phyloP scores from a whole-genome alignment of 2,329 filamentous ascomycete species.

The Fusarium sp. region DNA sequence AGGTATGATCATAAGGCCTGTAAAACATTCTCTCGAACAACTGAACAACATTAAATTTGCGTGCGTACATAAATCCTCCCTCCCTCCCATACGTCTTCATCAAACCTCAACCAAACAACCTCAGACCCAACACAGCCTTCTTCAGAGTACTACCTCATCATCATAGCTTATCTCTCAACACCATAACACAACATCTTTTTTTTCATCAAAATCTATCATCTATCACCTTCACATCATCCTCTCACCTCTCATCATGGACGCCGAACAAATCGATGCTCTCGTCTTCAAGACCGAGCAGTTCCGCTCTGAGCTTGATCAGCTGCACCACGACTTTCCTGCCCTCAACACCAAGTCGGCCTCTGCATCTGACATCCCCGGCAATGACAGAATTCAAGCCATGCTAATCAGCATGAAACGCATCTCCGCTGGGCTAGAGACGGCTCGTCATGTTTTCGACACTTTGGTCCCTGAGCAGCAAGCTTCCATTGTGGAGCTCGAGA shows the following conservation, averaged over 20 bases:
- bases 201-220: too few relatives aligned
- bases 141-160: too few relatives aligned
- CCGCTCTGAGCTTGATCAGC: background rate
- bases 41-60: too few relatives aligned
- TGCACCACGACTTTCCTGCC: background rate
- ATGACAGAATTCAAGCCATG: background rate
- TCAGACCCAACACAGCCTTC: too few relatives aligned
- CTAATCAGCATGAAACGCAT: too few relatives aligned
- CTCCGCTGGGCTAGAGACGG: background rate
- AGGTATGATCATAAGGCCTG: too few relatives aligned
- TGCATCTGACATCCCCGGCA: background rate
- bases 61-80: too few relatives aligned
- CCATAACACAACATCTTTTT: too few relatives aligned
- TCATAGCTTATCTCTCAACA: too few relatives aligned
- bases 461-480: background rate
- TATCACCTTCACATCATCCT: background rate
- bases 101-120: too few relatives aligned
- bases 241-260: background rate
- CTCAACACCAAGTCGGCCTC: background rate
- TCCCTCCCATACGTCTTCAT: too few relatives aligned
- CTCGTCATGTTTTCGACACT: background rate
- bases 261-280: background rate
- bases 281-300: background rate
- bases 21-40: too few relatives aligned
- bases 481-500: background rate